Conservation (phyloP, 495 filamentous ascomycete genomes). For the Poronia punctata region DNA sequence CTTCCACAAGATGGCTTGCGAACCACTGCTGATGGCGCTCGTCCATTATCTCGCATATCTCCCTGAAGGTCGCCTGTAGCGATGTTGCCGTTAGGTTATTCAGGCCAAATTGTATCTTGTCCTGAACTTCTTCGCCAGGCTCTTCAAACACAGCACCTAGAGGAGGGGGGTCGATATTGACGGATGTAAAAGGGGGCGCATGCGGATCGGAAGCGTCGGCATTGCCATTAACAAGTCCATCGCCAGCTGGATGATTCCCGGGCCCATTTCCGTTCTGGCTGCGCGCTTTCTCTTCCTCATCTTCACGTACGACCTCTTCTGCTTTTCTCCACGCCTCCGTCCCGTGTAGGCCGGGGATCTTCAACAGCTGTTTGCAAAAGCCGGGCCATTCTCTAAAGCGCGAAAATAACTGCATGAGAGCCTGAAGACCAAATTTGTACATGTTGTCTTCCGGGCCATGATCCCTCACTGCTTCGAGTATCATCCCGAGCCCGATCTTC, state of each 20-base stretch:
- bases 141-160: conserved; percentile 61
- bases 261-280: conserved; percentile 36
- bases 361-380: conserved; percentile 74
- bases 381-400: conserved; percentile 88
- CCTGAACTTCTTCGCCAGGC: conserved; percentile 75
- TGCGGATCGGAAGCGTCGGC: conserved; percentile 50
- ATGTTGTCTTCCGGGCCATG: conserved; percentile 74
- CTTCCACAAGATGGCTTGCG: conserved; percentile 88
- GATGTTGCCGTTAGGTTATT: conserved; percentile 94
- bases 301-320: conserved; percentile 67
- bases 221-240: conserved; percentile 56
- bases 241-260: conserved; percentile 12
- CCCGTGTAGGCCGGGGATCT: conserved; percentile 71
- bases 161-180: conserved; percentile 64
- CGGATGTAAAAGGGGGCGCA: conserved; percentile 58
- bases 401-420: conserved; percentile 75
- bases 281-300: conserved; percentile 44
- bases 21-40: conserved; percentile 92
- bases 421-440: conserved; percentile 98
- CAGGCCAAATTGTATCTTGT: conserved; percentile 89
- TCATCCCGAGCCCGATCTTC: conserved; percentile 89
- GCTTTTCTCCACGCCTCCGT: conserved; percentile 79
- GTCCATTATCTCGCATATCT: conserved; percentile 69
- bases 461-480: conserved; percentile 86
- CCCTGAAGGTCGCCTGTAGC: conserved; percentile 69